A percentile compares a stretch with the other conserved stretches of the same genome.
Evolutionary conservation across 1,284 basidiomycete species (phyloP).

Genomic region (Tremellales sp.): DNA sequence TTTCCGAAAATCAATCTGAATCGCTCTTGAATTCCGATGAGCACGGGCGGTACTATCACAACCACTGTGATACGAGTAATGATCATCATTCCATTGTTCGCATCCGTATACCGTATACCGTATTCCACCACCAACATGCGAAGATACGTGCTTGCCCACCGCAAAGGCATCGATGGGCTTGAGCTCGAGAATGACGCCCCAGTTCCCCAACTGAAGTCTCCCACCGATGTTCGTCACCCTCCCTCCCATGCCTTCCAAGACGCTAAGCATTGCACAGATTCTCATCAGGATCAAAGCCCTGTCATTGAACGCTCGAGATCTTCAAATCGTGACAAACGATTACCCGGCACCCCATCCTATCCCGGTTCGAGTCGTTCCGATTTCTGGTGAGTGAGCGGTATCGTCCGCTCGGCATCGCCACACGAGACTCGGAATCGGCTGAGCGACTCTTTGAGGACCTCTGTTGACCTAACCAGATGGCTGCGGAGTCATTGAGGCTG

Average conservation of each 20-base stretch:
- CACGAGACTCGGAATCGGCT: no score
- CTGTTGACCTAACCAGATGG: conserved; percentile 33
- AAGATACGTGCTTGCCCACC: conserved; percentile 27
- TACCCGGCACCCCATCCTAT: conserved; percentile 40
- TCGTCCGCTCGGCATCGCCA: not conserved
- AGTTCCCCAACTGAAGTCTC: conserved; percentile 17
- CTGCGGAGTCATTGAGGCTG: conserved; percentile 44
- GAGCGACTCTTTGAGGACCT: not conserved
- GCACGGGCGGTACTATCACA: not conserved
- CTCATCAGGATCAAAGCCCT: conserved; percentile 42
- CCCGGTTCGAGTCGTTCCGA: conserved; percentile 40
- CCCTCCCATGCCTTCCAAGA: not conserved
- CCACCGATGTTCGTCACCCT: conserved; percentile 21
- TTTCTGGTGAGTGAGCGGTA: conserved; percentile 23
- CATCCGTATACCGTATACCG: no score
- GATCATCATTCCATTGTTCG: no score
- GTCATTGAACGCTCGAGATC: conserved; percentile 46
- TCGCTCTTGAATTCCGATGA: not conserved
- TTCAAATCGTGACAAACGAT: conserved; percentile 32
- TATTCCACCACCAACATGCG: conserved; percentile 19
- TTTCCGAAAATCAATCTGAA: not conserved
- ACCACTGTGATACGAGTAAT: conserved; percentile 4
- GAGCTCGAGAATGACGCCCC: conserved; percentile 20
- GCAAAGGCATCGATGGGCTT: conserved; percentile 28
- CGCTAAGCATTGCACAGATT: conserved; percentile 19